Evolutionary conservation across 1,139 yeast genomes (phyloP).

Genomic region (Pneumocystis murina): DNA sequence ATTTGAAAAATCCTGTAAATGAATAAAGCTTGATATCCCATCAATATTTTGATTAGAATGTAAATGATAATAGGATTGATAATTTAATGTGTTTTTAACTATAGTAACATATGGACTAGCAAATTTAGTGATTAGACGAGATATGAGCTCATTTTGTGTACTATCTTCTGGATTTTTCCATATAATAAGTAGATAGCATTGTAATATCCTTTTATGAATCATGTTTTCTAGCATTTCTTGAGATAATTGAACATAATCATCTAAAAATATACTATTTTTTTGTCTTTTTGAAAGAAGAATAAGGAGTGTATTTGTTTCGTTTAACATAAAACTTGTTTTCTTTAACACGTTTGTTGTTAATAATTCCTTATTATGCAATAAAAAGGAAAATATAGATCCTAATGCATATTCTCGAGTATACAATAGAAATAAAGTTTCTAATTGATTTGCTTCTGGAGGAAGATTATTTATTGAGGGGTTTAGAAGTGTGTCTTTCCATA

Average conservation of each 20-base stretch:
- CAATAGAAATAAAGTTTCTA: not conserved
- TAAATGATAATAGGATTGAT: not conserved
- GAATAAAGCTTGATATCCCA: not conserved
- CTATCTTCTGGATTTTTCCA: not conserved
- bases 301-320: not conserved
- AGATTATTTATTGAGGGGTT: not conserved
- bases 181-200: not conserved
- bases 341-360: not conserved
- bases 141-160: not conserved
- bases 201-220: not conserved
- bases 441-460: not conserved
- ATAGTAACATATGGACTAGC: not conserved
- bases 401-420: slow-evolving; percentile 1
- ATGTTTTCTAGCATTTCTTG: not conserved
- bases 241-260: not conserved
- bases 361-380: not conserved
- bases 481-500: not conserved
- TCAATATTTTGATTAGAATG: not conserved
- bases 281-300: not conserved
- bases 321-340: not conserved
- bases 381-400: not conserved
- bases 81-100: not conserved
- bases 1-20: not conserved
- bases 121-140: not conserved
- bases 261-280: not conserved